These are phyloP conservation scores for Pseudocohnilembus persalinus DNA, from an alignment of 169 alveolate genomes.

Conservation along the genomic window DNA sequence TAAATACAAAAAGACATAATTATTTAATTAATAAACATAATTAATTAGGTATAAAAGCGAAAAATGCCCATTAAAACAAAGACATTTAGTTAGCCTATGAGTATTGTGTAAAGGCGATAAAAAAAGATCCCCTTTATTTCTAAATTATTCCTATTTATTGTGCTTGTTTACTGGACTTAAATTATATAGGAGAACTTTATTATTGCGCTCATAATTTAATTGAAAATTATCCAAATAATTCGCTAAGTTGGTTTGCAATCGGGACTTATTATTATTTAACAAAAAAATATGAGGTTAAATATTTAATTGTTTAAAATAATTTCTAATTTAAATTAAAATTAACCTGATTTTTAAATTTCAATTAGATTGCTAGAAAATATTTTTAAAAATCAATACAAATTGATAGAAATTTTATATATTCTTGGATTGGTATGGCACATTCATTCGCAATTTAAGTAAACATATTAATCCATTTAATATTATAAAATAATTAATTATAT, in stretches of 20 bases:
- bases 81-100: slow-evolving; percentile 79
- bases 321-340: no score
- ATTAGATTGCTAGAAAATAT: slow-evolving; percentile 69
- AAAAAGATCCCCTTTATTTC: slow-evolving; percentile 75
- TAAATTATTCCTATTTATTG: slow-evolving; percentile 81
- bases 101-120: slow-evolving; percentile 62
- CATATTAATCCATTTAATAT: no score
- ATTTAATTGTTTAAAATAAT: neutral
- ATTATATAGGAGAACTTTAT: slow-evolving; percentile 82
- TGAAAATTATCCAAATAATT: slow-evolving; percentile 71
- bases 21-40: no score
- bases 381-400: slow-evolving; percentile 80
- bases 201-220: slow-evolving; percentile 82
- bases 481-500: no score
- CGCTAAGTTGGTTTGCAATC: slow-evolving; percentile 87
- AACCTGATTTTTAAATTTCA: no score
- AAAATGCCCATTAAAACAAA: slow-evolving; percentile 66
- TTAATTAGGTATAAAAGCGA: slow-evolving; percentile 65
- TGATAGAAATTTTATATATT: slow-evolving; percentile 82
- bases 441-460: slow-evolving; percentile 77
- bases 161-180: slow-evolving; percentile 77
- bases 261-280: slow-evolving; percentile 83
- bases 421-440: slow-evolving; percentile 88
- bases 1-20: neutral
- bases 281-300: slow-evolving; percentile 78